These are phyloP conservation scores for Gnaphalium uliginosum DNA, from an alignment of 129 eudicot genomes.

Conservation along the genomic window DNA sequence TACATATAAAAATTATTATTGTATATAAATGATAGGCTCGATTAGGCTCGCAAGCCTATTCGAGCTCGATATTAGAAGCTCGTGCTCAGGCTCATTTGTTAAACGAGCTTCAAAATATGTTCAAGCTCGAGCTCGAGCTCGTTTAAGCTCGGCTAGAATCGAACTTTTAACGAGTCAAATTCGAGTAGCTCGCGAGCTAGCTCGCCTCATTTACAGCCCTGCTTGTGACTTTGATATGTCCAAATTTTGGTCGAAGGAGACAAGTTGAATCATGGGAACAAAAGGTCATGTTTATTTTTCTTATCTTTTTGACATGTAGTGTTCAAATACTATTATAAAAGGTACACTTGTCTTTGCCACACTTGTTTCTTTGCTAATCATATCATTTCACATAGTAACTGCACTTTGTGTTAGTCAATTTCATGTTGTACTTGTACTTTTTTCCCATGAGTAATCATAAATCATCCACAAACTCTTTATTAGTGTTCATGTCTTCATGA, in stretches of 20 bases:
- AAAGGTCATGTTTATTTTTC: conserved; percentile 17
- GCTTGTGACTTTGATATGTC: neutral
- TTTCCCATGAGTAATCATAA: neutral
- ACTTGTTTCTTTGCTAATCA: neutral
- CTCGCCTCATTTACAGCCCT: no score
- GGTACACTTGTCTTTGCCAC: conserved; percentile 18
- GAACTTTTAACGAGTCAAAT: no score
- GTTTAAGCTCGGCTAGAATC: no score
- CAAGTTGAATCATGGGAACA: conserved; percentile 19
- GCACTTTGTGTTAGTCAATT: conserved; percentile 20
- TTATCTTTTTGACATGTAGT: neutral
- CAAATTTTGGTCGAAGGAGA: conserved; percentile 3
- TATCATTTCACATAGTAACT: conserved; percentile 5
- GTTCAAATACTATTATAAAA: neutral
- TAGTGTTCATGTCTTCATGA: neutral
- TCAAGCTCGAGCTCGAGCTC: no score
- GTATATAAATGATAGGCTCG: no score
- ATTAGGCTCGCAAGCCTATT: no score
- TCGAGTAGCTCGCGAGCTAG: no score
- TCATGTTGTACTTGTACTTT: neutral
- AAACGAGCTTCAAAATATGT: no score
- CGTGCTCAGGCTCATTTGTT: no score
- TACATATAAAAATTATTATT: no score
- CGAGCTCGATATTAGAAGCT: no score
- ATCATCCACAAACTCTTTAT: neutral